Percentiles rank a stretch among this genome's conserved stretches.
phyloP scores from a whole-genome alignment of 257 asterid genomes.

The Perilla frutescens region DNA sequence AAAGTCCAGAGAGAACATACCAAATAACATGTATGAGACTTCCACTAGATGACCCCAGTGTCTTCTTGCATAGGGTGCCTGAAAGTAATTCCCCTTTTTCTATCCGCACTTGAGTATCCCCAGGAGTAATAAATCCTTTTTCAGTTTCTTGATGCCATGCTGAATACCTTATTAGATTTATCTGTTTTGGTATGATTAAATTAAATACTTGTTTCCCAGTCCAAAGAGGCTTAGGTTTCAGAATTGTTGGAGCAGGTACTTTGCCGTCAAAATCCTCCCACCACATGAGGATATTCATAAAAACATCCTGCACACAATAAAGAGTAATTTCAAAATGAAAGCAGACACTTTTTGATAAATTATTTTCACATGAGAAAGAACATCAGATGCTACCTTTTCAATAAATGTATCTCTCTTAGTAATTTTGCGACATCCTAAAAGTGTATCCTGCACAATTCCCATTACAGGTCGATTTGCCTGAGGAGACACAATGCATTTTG shows the following conservation, averaged over 20 bases:
- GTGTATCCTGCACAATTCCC: slow-evolving; percentile 99
- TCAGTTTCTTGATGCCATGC: slow-evolving; percentile 97
- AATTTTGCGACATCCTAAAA: slow-evolving; percentile 92
- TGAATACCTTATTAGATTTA: slow-evolving; percentile 82
- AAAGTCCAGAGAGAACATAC: slow-evolving; percentile 44
- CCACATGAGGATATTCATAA: slow-evolving; percentile 99
- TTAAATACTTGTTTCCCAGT: slow-evolving; percentile 98
- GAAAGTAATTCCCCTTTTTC: slow-evolving; percentile 95
- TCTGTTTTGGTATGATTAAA: slow-evolving; percentile 92
- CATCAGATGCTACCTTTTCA: slow-evolving; percentile 69
- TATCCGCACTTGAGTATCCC: slow-evolving; percentile 95
- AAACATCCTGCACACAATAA: slow-evolving; percentile 75
- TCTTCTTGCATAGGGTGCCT: slow-evolving; percentile 96
- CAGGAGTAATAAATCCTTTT: slow-evolving; percentile 87
- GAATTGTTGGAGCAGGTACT: slow-evolving; percentile 94
- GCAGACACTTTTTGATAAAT: background rate
- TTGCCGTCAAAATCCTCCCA: slow-evolving; percentile 99
- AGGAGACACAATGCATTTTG: slow-evolving; percentile 96
- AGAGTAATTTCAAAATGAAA: slow-evolving; percentile 11
- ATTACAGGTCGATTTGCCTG: slow-evolving; percentile 96
- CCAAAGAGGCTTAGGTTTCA: slow-evolving; percentile 99
- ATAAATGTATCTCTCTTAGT: slow-evolving; percentile 97
- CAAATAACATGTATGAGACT: slow-evolving; percentile 98
- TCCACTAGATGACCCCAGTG: slow-evolving; percentile 96
- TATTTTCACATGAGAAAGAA: background rate